Conservation (phyloP, 108 stramenopile genomes). For the Skeletonema menzelii region DNA sequence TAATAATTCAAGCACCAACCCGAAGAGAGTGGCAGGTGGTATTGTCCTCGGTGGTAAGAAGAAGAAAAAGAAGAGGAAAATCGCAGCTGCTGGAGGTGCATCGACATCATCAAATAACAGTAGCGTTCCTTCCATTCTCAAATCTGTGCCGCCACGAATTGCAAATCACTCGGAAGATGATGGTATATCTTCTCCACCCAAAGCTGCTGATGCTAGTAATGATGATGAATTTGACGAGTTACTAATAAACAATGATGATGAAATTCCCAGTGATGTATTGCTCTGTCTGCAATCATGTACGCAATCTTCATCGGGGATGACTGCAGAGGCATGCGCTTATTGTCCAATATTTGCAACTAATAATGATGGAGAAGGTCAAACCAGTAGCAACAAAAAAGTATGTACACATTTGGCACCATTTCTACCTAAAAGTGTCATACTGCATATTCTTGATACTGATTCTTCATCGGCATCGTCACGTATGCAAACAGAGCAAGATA, state of each 20-base stretch:
- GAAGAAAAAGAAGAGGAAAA: slow-evolving; percentile 8
- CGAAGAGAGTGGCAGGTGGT: slow-evolving; percentile 33
- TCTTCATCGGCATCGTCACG: neutral
- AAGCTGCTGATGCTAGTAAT: neutral
- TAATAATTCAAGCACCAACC: neutral
- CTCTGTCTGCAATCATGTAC: slow-evolving; percentile 39
- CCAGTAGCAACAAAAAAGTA: neutral
- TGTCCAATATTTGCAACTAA: slow-evolving; percentile 27
- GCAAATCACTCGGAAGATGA: too few relatives aligned
- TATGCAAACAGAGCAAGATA: slow-evolving; percentile 15
- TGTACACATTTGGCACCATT: slow-evolving; percentile 38
- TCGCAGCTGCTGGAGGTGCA: neutral
- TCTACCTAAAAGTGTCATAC: slow-evolving; percentile 15
- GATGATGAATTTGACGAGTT: slow-evolving; percentile 6
- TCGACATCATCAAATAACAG: neutral
- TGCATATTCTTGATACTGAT: slow-evolving; percentile 14
- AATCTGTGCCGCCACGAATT: slow-evolving; percentile 7
- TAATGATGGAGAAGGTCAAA: neutral
- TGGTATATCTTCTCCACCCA: neutral
- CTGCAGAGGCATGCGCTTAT: slow-evolving; percentile 38
- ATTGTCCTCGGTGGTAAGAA: slow-evolving; percentile 2
- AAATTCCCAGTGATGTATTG: slow-evolving; percentile 21
- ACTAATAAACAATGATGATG: neutral
- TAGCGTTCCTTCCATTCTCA: slow-evolving; percentile 17
- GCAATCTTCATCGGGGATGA: slow-evolving; percentile 5